Percentiles rank a stretch among this genome's conserved stretches.
Conservation (phyloP, 129 eudicot genomes). For the Centaurea solstitialis region DNA sequence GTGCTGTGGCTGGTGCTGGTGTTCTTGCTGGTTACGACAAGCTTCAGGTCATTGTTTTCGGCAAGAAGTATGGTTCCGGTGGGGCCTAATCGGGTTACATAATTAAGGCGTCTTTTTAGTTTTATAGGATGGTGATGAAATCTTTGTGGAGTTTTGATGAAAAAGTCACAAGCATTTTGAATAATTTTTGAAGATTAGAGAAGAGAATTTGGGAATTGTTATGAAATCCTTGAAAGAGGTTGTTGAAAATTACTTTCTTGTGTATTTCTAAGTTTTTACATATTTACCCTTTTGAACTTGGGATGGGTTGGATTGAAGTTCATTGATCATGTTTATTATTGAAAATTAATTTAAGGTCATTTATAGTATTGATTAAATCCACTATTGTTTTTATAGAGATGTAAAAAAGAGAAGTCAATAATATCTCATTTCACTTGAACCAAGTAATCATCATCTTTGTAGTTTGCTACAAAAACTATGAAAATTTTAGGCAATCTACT, state of each 20-base stretch:
- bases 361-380: too few relatives aligned
- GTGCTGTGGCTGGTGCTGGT: slow-evolving; percentile 51
- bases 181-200: not conserved
- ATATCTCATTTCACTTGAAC: too few relatives aligned
- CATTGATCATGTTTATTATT: too few relatives aligned
- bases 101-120: not conserved
- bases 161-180: not conserved
- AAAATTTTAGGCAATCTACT: too few relatives aligned
- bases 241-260: not conserved
- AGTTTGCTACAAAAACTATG: too few relatives aligned
- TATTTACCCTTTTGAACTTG: too few relatives aligned
- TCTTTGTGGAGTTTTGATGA: not conserved
- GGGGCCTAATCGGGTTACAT: slow-evolving; percentile 23
- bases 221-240: not conserved
- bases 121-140: slow-evolving; percentile 24
- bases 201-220: not conserved
- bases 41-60: slow-evolving; percentile 41
- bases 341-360: too few relatives aligned
- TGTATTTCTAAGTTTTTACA: too few relatives aligned
- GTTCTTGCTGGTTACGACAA: slow-evolving; percentile 49
- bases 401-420: too few relatives aligned
- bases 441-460: too few relatives aligned
- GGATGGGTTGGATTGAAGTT: too few relatives aligned
- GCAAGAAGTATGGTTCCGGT: slow-evolving; percentile 45
- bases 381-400: too few relatives aligned